Evolutionary conservation across 495 filamentous ascomycete genomes (phyloP).

Genomic region (Tuber microsphaerosporum): DNA sequence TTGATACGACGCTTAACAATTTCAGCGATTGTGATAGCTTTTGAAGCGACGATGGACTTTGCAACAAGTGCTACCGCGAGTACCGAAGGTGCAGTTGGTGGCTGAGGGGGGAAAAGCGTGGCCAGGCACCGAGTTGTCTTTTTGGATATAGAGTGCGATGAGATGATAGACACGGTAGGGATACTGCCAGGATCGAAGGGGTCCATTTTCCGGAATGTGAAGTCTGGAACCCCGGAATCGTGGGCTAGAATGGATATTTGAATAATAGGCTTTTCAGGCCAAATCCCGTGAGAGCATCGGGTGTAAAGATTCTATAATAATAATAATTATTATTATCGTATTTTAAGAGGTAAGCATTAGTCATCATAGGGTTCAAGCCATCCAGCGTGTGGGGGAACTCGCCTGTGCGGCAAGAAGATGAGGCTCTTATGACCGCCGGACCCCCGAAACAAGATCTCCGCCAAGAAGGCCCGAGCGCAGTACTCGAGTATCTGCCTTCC

Average conservation of each 20-base stretch:
- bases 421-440: constrained; percentile 19
- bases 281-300: background rate
- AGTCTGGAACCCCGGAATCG: background rate
- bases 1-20: constrained; percentile 56
- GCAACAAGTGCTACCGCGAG: constrained; percentile 44
- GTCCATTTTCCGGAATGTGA: background rate
- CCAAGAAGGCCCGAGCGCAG: constrained; percentile 7
- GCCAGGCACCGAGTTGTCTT: constrained; percentile 34
- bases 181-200: constrained; percentile 10
- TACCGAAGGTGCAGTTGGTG: background rate
- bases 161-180: constrained; percentile 30
- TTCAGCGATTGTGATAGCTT: constrained; percentile 60
- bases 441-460: constrained; percentile 21
- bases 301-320: background rate
- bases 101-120: constrained; percentile 28
- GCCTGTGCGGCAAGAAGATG: constrained; percentile 5
- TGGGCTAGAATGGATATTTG: background rate
- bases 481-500: constrained; percentile 10
- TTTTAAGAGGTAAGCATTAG: background rate
- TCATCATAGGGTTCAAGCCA: background rate
- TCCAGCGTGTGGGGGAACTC: background rate
- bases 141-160: constrained; percentile 28
- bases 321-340: no score
- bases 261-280: background rate
- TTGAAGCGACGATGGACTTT: constrained; percentile 49